Evolutionary conservation across 164 flowering plant species (phyloP).

Genomic region (Chimonanthus praecox): DNA sequence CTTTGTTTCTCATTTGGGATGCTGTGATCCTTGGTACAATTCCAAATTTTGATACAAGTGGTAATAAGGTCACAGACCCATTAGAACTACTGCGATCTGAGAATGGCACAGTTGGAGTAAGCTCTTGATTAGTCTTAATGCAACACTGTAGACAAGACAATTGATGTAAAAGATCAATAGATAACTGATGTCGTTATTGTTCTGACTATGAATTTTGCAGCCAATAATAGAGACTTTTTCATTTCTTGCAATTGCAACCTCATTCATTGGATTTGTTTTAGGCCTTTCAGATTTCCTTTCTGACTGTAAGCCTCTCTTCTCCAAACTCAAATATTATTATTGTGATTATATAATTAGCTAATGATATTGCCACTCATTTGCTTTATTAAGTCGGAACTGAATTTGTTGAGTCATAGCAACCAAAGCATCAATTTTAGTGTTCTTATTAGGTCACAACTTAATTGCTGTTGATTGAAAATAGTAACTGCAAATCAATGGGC

Average conservation of each 20-base stretch:
- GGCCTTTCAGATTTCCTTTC: conserved; percentile 93
- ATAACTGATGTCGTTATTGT: background rate
- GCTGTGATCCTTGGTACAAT: conserved; percentile 83
- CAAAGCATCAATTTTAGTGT: background rate
- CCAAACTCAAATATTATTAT: background rate
- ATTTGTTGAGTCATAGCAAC: background rate
- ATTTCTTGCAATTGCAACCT: conserved; percentile 83
- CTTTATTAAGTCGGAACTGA: background rate
- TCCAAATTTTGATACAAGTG: conserved; percentile 30
- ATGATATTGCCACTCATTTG: background rate
- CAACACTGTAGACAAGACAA: background rate
- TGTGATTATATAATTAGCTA: background rate
- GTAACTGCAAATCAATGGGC: background rate
- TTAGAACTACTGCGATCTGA: conserved; percentile 57
- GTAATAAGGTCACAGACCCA: conserved; percentile 56
- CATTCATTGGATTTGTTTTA: conserved; percentile 87
- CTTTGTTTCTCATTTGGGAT: conserved; percentile 83
- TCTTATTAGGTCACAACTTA: background rate
- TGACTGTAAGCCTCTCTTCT: conserved; percentile 49
- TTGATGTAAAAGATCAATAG: background rate
- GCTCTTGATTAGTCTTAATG: conserved; percentile 15
- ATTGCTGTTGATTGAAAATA: background rate
- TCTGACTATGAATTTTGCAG: conserved; percentile 34
- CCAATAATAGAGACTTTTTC: conserved; percentile 82
- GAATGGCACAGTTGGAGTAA: conserved; percentile 76